phyloP scores from a whole-genome alignment of 305 asterid species.

The Fraxinus velutina region DNA sequence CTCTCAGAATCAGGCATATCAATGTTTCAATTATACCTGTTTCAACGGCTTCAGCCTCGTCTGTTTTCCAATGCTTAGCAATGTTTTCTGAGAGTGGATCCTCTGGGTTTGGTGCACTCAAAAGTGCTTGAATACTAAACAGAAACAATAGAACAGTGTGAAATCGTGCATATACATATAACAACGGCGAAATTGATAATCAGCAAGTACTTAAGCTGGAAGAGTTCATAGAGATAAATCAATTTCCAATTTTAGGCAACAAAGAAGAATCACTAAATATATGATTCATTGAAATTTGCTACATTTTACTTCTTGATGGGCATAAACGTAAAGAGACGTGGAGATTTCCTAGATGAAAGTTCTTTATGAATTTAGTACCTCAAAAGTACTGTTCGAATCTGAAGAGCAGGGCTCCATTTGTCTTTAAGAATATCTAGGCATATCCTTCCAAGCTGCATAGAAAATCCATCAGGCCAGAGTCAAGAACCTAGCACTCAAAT shows the following conservation, averaged over 20 bases:
- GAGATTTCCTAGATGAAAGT: neutral
- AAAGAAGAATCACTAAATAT: neutral
- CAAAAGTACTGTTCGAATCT: slow-evolving; percentile 86
- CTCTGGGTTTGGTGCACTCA: slow-evolving; percentile 95
- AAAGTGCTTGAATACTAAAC: slow-evolving; percentile 85
- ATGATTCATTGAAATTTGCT: neutral
- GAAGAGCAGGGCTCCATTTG: slow-evolving; percentile 99
- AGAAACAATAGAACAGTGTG: slow-evolving; percentile 8
- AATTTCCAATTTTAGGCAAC: neutral
- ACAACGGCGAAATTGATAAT: neutral
- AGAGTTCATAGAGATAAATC: neutral
- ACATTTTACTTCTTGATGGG: slow-evolving; percentile 14
- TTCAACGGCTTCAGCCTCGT: slow-evolving; percentile 90
- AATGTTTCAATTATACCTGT: slow-evolving; percentile 47
- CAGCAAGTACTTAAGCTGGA: neutral
- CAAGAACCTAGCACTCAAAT: neutral
- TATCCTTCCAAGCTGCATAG: slow-evolving; percentile 83
- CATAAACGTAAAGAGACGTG: neutral
- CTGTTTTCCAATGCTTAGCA: slow-evolving; percentile 93
- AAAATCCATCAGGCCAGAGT: slow-evolving; percentile 13
- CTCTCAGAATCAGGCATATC: neutral
- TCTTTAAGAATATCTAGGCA: slow-evolving; percentile 96
- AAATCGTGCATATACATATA: neutral
- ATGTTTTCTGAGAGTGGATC: slow-evolving; percentile 93
- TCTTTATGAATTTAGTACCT: slow-evolving; percentile 46